These are phyloP conservation scores for Rhodotorula sphaerocarpa DNA, from an alignment of 768 basidiomycete species.

Conservation along the genomic window DNA sequence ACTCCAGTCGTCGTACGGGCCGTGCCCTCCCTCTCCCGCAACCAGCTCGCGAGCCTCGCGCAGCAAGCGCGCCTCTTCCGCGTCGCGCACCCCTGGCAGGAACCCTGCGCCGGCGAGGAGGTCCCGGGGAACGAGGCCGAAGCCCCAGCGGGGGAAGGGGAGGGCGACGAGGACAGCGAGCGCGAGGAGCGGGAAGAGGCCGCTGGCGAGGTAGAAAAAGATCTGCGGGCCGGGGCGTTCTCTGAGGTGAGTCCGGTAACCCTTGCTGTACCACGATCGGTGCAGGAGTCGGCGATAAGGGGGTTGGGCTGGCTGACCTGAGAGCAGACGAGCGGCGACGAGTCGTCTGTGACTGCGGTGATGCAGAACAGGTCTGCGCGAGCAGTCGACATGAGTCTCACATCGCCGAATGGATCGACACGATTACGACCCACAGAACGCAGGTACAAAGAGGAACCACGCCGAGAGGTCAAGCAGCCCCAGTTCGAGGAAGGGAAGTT, in stretches of 20 bases:
- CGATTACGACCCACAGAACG: constrained; percentile 3
- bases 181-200: constrained; percentile 14
- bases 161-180: constrained; percentile 40
- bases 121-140: not conserved
- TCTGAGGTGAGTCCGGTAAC: no score
- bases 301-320: not conserved
- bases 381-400: no score
- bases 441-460: constrained; percentile 1
- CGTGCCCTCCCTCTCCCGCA: no score
- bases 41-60: no score
- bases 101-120: no score
- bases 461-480: constrained; percentile 3
- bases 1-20: no score
- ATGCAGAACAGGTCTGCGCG: constrained; percentile 14
- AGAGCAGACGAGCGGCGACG: constrained; percentile 7
- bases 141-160: constrained; percentile 20
- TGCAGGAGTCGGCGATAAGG: not conserved
- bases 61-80: no score
- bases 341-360: not conserved
- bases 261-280: no score
- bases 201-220: constrained; percentile 18
- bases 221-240: not conserved
- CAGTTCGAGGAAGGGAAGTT: not conserved
- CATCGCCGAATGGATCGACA: no score
- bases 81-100: no score